A percentile compares a stretch with the other conserved stretches of the same genome.
Conservation (phyloP, 208 protist species). For the Novymonas esmeraldas region DNA sequence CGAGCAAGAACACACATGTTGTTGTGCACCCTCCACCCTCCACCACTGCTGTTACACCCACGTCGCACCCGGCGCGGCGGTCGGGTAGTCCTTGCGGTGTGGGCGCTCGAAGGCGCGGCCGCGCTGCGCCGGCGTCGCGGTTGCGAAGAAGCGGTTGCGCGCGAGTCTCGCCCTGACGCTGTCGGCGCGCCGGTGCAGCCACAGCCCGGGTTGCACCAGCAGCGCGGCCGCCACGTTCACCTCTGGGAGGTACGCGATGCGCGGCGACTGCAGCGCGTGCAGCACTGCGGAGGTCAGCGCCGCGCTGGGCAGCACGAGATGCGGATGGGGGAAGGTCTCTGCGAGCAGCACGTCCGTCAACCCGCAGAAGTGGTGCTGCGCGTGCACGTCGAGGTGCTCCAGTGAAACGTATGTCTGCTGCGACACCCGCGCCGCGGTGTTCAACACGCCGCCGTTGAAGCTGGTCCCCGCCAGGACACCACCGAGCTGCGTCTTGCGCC, state of each 20-base stretch:
- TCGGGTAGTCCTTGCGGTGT: conserved; percentile 71
- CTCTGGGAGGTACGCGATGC: conserved; percentile 75
- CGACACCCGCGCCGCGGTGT: conserved; percentile 78
- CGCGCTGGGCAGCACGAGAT: conserved; percentile 59
- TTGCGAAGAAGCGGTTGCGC: conserved; percentile 11
- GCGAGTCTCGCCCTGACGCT: conserved; percentile 24
- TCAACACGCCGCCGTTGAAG: conserved; percentile 76
- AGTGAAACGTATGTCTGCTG: conserved; percentile 63
- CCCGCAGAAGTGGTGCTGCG: conserved; percentile 78
- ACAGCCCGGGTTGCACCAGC: conserved; percentile 67
- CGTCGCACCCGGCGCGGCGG: conserved; percentile 54
- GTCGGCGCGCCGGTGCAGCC: conserved; percentile 38
- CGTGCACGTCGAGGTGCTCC: conserved; percentile 73
- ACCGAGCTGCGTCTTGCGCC: conserved; percentile 54
- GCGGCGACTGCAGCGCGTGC: conserved; percentile 61
- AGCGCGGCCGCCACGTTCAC: conserved; percentile 62
- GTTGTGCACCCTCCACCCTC: too few relatives aligned
- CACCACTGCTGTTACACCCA: conserved; percentile 30
- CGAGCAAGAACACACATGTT: too few relatives aligned
- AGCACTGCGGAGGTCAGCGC: conserved; percentile 66
- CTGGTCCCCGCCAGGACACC: conserved; percentile 72
- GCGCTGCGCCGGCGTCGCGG: conserved; percentile 25
- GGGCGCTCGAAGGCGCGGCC: conserved; percentile 64
- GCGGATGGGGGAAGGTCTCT: conserved; percentile 67
- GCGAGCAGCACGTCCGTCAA: conserved; percentile 82